Evolutionary conservation across 1,139 yeast genomes (phyloP).

Genomic region (Blastobotrys ciferrii): DNA sequence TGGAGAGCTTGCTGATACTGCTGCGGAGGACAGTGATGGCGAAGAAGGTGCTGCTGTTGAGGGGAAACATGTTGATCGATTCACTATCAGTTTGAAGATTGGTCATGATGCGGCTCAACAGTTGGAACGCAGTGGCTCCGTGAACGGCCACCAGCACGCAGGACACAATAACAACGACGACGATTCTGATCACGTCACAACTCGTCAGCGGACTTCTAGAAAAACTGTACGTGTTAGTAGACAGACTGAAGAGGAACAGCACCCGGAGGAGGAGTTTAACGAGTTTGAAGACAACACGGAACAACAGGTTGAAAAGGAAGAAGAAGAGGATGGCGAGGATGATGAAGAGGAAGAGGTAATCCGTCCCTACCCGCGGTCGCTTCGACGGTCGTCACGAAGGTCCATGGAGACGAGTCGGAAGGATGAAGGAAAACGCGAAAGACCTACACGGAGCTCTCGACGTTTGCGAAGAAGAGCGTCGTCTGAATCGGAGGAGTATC

Average conservation of each 20-base stretch:
- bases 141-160: constrained; percentile 5
- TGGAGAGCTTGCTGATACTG: not conserved
- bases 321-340: constrained; percentile 12
- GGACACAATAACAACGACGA: constrained; percentile 15
- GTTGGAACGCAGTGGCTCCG: constrained; percentile 14
- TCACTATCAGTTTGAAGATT: constrained; percentile 25
- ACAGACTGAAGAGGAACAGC: constrained; percentile 9
- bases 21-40: constrained; percentile 9
- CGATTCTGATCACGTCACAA: constrained; percentile 5
- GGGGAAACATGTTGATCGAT: constrained; percentile 16
- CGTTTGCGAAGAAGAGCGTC: constrained; percentile 1
- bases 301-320: constrained; percentile 11
- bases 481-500: constrained; percentile 16
- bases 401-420: not conserved
- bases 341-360: constrained; percentile 17
- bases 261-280: constrained; percentile 23
- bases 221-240: constrained; percentile 1
- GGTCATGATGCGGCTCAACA: constrained; percentile 22
- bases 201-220: constrained; percentile 2
- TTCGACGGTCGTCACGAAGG: constrained; percentile 9
- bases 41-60: constrained; percentile 12
- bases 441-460: not conserved
- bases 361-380: constrained; percentile 7
- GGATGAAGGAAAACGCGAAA: not conserved
- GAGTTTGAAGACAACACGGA: constrained; percentile 23